Conservation (phyloP, 192 early-diverging fungal species). For the Linnemannia schmuckeri region DNA sequence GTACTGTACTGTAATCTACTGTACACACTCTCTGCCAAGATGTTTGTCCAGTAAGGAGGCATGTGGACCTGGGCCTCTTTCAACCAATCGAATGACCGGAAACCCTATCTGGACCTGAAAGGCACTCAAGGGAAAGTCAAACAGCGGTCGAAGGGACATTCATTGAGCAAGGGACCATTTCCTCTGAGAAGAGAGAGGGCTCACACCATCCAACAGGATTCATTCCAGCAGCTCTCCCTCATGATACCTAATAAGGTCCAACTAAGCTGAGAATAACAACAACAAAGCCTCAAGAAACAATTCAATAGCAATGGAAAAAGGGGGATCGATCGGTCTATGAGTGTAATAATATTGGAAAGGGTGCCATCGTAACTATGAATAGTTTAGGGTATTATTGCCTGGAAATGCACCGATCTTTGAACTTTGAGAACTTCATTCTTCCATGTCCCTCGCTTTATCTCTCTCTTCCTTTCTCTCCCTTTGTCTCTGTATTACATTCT, state of each 20-base stretch:
- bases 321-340: not conserved
- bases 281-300: not conserved
- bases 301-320: not conserved
- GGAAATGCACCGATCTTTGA: no score
- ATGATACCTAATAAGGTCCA: not conserved
- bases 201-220: constrained; percentile 3
- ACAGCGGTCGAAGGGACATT: not conserved
- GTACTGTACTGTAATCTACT: no score
- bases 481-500: no score
- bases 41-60: not conserved
- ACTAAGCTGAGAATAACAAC: not conserved
- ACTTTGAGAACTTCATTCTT: no score
- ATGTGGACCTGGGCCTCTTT: not conserved
- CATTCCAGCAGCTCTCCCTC: constrained; percentile 1
- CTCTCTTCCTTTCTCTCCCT: no score
- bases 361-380: no score
- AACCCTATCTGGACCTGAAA: not conserved
- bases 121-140: not conserved
- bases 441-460: no score
- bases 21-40: no score
- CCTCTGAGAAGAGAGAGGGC: not conserved
- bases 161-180: not conserved
- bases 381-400: no score
- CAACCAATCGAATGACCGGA: not conserved
- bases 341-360: no score